Percentiles rank a stretch among this genome's conserved stretches.
These are phyloP conservation scores for Hypoxylon intermedium DNA, from an alignment of 495 filamentous ascomycete genomes.

Conservation along the genomic window DNA sequence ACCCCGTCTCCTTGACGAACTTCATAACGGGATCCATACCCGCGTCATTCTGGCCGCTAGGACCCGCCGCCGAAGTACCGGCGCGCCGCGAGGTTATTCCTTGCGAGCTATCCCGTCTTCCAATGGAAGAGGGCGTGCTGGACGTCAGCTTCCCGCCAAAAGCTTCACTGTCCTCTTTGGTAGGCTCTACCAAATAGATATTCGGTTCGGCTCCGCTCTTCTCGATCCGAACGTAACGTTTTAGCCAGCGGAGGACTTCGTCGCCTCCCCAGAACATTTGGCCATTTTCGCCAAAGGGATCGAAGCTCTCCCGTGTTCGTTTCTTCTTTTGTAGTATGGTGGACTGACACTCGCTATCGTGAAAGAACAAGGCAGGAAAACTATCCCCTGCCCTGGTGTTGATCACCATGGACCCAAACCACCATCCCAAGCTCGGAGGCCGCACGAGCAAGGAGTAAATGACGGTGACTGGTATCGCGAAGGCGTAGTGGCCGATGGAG, in stretches of 20 bases:
- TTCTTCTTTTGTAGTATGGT: slow-evolving; percentile 94
- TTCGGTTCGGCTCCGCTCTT: slow-evolving; percentile 82
- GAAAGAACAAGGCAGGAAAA: slow-evolving; percentile 96
- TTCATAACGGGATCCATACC: slow-evolving; percentile 97
- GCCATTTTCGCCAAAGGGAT: slow-evolving; percentile 85
- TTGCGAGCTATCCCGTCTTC: slow-evolving; percentile 47
- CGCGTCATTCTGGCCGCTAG: slow-evolving; percentile 59
- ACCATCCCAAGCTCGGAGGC: slow-evolving; percentile 95
- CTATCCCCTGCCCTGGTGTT: slow-evolving; percentile 88
- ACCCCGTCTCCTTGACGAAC: slow-evolving; percentile 92
- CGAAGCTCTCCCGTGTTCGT: slow-evolving; percentile 79
- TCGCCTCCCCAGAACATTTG: slow-evolving; percentile 97
- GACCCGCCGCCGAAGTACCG: slow-evolving; percentile 36
- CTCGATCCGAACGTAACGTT: slow-evolving; percentile 80
- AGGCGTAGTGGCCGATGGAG: slow-evolving; percentile 85
- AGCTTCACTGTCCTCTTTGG: slow-evolving; percentile 77
- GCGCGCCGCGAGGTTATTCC: slow-evolving; percentile 43
- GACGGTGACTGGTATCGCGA: slow-evolving; percentile 87
- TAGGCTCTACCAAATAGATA: slow-evolving; percentile 90
- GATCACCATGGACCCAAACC: slow-evolving; percentile 94
- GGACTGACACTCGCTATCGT: slow-evolving; percentile 93
- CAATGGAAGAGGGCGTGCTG: slow-evolving; percentile 49
- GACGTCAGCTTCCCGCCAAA: slow-evolving; percentile 71
- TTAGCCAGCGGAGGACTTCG: slow-evolving; percentile 91
- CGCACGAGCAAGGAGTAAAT: slow-evolving; percentile 90